Evolutionary conservation across 2,329 filamentous ascomycete species (phyloP).

Genomic region (Aspergillus chevalieri): DNA sequence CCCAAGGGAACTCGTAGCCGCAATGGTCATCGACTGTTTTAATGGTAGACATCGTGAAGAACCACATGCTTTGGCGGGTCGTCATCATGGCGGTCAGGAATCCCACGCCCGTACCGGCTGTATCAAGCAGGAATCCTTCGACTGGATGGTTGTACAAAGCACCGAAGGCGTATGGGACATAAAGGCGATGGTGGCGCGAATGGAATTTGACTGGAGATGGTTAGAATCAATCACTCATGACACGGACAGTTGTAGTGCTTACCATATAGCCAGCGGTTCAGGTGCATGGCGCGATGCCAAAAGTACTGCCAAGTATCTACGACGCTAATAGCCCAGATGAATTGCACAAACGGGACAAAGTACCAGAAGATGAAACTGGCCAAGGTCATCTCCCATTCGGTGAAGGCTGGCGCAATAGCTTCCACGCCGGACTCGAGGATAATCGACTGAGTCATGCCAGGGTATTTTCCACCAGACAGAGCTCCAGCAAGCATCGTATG

Average conservation of each 20-base stretch:
- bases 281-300: constrained; percentile 90
- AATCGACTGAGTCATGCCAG: constrained; percentile 58
- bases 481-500: constrained; percentile 70
- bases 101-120: constrained; percentile 73
- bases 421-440: constrained; percentile 46
- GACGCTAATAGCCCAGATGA: constrained; percentile 65
- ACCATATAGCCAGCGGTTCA: constrained; percentile 97
- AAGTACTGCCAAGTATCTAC: constrained; percentile 99
- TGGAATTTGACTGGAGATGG: constrained; percentile 69
- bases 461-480: constrained; percentile 75
- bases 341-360: constrained; percentile 69
- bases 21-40: constrained; percentile 99
- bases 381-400: constrained; percentile 69
- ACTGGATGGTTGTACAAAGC: constrained; percentile 95
- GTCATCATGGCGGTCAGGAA: constrained; percentile 80
- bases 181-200: constrained; percentile 90
- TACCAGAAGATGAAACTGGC: constrained; percentile 77
- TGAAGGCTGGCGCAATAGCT: constrained; percentile 62
- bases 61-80: constrained; percentile 78
- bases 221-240: neutral
- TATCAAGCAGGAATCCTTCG: constrained; percentile 91
- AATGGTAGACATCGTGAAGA: constrained; percentile 82
- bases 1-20: constrained; percentile 91
- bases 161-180: constrained; percentile 95
- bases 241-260: constrained; percentile 35